Percentiles rank a stretch among this genome's conserved stretches.
These are phyloP conservation scores for Hsuehochloa calcarea DNA, from an alignment of 176 grass and related monocot species.

Conservation along the genomic window DNA sequence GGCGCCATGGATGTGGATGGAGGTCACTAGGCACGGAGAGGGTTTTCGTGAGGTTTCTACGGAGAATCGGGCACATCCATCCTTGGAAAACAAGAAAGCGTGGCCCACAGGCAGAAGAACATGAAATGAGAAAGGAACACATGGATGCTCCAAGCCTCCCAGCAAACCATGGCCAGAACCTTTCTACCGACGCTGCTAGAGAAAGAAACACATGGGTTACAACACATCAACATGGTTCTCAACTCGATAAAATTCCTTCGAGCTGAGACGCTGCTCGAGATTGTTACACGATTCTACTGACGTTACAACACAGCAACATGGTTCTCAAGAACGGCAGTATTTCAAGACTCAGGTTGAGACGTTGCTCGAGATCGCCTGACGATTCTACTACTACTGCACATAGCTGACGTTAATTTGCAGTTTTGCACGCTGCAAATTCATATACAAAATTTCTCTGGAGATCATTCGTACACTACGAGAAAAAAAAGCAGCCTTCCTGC, in stretches of 20 bases:
- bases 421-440: not conserved
- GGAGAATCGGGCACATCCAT: not conserved
- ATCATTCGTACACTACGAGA: not conserved
- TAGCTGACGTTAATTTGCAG: not conserved
- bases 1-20: not conserved
- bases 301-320: not conserved
- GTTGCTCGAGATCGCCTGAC: not conserved
- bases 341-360: not conserved
- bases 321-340: not conserved
- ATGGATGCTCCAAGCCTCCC: no score
- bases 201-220: no score
- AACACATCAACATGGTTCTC: not conserved
- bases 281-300: not conserved
- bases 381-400: not conserved
- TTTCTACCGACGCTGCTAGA: no score
- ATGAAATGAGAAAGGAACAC: not conserved
- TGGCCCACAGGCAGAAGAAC: not conserved
- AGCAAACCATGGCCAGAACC: no score
- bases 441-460: not conserved
- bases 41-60: not conserved
- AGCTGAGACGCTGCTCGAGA: not conserved
- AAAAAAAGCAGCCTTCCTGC: not conserved
- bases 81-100: not conserved
- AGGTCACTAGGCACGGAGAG: not conserved
- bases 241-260: not conserved